These are phyloP conservation scores for Oleoguttula mirabilis DNA, from an alignment of 495 filamentous ascomycete genomes.

Conservation along the genomic window DNA sequence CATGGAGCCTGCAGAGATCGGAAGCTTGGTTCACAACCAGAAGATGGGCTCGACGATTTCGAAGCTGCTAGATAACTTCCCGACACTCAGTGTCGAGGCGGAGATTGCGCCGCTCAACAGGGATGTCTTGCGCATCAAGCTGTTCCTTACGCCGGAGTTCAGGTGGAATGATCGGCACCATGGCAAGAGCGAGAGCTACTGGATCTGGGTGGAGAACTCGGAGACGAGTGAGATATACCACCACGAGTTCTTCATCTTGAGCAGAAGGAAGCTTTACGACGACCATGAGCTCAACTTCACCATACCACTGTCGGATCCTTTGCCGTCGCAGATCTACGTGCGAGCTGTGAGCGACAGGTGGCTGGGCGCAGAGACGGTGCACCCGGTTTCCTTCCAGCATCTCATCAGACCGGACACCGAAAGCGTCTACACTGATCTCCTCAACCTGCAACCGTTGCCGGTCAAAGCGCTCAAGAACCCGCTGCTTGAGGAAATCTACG, in stretches of 20 bases:
- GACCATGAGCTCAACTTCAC: constrained; percentile 97
- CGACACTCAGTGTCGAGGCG: constrained; percentile 74
- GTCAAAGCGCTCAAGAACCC: constrained; percentile 81
- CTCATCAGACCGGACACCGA: constrained; percentile 95
- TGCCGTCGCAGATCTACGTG: constrained; percentile 92
- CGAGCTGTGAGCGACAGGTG: constrained; percentile 88
- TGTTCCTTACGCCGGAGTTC: constrained; percentile 81
- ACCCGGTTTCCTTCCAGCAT: constrained; percentile 92
- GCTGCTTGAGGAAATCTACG: constrained; percentile 76
- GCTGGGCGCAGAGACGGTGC: constrained; percentile 94
- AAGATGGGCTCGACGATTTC: constrained; percentile 69
- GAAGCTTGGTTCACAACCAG: constrained; percentile 79
- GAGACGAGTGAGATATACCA: constrained; percentile 97
- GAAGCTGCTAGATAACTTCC: constrained; percentile 80
- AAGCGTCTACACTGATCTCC: constrained; percentile 86
- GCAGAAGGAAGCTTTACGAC: constrained; percentile 75
- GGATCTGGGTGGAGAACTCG: constrained; percentile 98
- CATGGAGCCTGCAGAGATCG: constrained; percentile 87
- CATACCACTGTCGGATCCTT: constrained; percentile 82
- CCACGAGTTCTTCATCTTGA: constrained; percentile 91
- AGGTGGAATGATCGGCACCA: constrained; percentile 93
- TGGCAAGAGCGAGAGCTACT: constrained; percentile 88
- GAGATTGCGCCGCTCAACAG: constrained; percentile 94
- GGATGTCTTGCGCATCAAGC: constrained; percentile 78
- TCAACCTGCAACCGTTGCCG: constrained; percentile 84